Percentiles rank a stretch among this genome's conserved stretches.
These are phyloP conservation scores for Solanum clarkiae DNA, from an alignment of 257 asterid species.

Conservation along the genomic window DNA sequence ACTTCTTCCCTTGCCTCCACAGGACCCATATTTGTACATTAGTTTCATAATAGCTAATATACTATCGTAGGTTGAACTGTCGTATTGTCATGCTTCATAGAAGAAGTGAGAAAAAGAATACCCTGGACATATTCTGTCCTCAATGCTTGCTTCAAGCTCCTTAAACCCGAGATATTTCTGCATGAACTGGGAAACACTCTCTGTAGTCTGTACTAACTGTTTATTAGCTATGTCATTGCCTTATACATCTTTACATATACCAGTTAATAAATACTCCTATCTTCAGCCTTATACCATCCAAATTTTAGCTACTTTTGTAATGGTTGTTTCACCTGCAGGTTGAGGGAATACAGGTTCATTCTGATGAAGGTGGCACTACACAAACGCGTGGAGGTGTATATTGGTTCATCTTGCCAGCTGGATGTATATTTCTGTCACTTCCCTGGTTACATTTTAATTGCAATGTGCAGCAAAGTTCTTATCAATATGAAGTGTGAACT, in stretches of 20 bases:
- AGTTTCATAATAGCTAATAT: not conserved
- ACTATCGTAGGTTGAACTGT: not conserved
- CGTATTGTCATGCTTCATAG: not conserved
- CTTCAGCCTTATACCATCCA: not conserved
- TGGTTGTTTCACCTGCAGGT: constrained; percentile 3
- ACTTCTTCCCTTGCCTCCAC: no score
- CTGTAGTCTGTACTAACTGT: not conserved
- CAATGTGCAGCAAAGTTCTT: not conserved
- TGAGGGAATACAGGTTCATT: constrained; percentile 19
- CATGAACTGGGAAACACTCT: not conserved
- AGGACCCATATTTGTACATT: not conserved
- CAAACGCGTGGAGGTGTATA: constrained; percentile 26
- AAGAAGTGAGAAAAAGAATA: not conserved
- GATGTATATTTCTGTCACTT: constrained; percentile 10
- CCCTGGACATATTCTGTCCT: not conserved
- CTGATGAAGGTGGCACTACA: constrained; percentile 23
- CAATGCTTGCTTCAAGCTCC: not conserved
- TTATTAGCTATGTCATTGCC: not conserved
- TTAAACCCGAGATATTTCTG: not conserved
- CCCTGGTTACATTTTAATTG: not conserved
- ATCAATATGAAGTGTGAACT: not conserved
- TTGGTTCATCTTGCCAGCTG: constrained; percentile 29
- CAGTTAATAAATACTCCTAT: not conserved
- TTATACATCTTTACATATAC: not conserved
- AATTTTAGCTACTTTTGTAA: not conserved